Percentiles rank a stretch among this genome's conserved stretches.
Evolutionary conservation across 306 rosid genomes (phyloP).

Genomic region (Corylus avellana): DNA sequence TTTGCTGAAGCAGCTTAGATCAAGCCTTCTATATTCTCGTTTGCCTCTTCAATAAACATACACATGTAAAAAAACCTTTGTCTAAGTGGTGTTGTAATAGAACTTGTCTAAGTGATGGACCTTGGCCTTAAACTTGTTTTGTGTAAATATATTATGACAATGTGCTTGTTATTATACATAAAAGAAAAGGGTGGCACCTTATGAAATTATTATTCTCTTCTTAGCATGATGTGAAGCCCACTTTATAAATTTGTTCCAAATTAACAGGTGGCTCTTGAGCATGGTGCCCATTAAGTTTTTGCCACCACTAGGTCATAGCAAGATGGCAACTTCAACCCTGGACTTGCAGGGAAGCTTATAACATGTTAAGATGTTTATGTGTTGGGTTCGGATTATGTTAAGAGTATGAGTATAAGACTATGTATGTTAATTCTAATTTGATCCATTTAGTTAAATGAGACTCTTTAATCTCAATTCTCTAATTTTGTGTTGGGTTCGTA

Average conservation of each 20-base stretch:
- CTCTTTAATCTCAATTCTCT: no score
- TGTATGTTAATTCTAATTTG: no score
- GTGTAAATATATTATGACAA: slow-evolving; percentile 2
- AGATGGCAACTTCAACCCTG: no score
- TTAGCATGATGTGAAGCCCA: neutral
- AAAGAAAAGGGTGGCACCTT: neutral
- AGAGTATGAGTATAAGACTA: no score
- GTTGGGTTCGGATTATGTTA: no score
- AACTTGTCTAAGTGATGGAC: neutral
- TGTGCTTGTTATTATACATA: neutral
- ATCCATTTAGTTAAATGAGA: no score
- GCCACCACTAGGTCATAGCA: no score
- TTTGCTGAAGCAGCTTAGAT: slow-evolving; percentile 52
- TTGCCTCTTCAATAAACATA: neutral
- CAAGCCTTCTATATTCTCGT: neutral
- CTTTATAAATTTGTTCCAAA: neutral
- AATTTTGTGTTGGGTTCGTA: no score
- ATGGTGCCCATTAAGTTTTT: neutral
- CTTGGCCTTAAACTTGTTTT: neutral
- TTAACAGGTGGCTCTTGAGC: neutral
- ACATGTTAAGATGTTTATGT: no score
- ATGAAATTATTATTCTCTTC: slow-evolving; percentile 3
- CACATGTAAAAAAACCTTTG: neutral
- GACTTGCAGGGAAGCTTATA: no score
- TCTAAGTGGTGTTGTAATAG: neutral